Evolutionary conservation across 1,139 yeast species (phyloP).

Genomic region (Komagataea norvegica): DNA sequence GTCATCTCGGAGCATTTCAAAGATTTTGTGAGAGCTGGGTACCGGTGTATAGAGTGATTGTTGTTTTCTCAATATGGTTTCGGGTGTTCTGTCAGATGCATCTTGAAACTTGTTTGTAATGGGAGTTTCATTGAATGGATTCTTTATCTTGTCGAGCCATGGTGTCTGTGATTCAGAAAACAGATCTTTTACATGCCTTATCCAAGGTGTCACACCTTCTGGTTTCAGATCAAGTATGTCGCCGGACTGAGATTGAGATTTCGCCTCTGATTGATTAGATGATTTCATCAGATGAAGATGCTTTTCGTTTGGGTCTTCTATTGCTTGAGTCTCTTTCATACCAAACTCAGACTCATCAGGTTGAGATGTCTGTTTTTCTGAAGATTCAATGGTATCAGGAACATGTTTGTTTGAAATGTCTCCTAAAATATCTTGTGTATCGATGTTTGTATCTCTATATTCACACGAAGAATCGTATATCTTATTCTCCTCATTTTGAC

Average conservation of each 20-base stretch:
- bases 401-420: not conserved
- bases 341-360: not conserved
- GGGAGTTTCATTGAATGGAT: slow-evolving; percentile 28
- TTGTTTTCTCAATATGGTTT: slow-evolving; percentile 2
- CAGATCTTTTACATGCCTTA: slow-evolving; percentile 18
- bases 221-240: not conserved
- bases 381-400: not conserved
- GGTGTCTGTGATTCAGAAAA: slow-evolving; percentile 26
- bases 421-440: slow-evolving; percentile 18
- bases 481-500: slow-evolving; percentile 19
- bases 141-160: slow-evolving; percentile 19
- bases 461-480: slow-evolving; percentile 24
- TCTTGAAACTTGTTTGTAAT: slow-evolving; percentile 3
- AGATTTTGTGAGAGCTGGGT: slow-evolving; percentile 18
- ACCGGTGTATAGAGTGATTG: slow-evolving; percentile 12
- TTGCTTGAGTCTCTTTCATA: slow-evolving; percentile 1
- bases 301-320: not conserved
- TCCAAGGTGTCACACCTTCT: slow-evolving; percentile 20
- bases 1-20: slow-evolving; percentile 21
- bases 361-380: not conserved
- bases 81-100: slow-evolving; percentile 14
- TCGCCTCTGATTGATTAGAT: too few relatives aligned
- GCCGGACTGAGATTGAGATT: not conserved
- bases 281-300: not conserved
- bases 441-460: slow-evolving; percentile 11